These are phyloP conservation scores for Phlebiopsis gigantea DNA, from an alignment of 768 basidiomycete genomes.

Conservation along the genomic window DNA sequence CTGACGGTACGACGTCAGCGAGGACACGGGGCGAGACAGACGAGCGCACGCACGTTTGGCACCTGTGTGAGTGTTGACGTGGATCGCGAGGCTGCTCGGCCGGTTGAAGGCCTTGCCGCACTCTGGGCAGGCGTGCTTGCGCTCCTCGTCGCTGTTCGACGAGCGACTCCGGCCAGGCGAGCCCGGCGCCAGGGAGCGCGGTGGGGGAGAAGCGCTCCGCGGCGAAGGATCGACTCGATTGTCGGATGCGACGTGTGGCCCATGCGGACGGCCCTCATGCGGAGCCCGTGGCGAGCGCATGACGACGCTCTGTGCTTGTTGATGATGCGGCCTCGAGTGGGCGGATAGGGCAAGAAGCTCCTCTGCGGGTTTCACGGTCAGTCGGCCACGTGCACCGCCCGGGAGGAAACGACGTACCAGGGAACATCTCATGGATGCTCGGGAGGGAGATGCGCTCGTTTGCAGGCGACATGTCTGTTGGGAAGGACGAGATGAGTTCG, in stretches of 20 bases:
- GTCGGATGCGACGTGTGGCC: too few species aligned
- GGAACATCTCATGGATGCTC: conserved; percentile 26
- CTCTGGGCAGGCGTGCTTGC: conserved; percentile 1
- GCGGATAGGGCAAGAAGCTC: too few species aligned
- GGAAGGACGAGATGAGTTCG: too few species aligned
- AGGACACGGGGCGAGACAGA: conserved; percentile 19
- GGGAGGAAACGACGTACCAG: conserved; percentile 14
- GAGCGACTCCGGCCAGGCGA: too few species aligned
- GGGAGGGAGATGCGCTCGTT: conserved; percentile 20
- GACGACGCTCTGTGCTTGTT: too few species aligned
- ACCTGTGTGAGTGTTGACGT: conserved; percentile 65
- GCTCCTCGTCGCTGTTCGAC: conserved; percentile 5
- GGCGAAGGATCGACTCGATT: too few species aligned
- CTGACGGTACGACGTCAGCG: conserved; percentile 28
- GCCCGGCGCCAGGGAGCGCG: too few species aligned
- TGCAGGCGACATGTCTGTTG: too few species aligned
- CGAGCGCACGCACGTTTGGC: conserved; percentile 64
- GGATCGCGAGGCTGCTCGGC: conserved; percentile 61
- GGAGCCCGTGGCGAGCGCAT: too few species aligned
- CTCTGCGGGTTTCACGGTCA: too few species aligned
- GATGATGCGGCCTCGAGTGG: too few species aligned
- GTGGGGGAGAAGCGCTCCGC: conserved; percentile 2
- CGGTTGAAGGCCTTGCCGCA: conserved; percentile 43
- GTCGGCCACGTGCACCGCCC: background rate
- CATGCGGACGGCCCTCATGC: too few species aligned